Evolutionary conservation across 306 rosid species (phyloP).

Genomic region (Begonia loranthoides): DNA sequence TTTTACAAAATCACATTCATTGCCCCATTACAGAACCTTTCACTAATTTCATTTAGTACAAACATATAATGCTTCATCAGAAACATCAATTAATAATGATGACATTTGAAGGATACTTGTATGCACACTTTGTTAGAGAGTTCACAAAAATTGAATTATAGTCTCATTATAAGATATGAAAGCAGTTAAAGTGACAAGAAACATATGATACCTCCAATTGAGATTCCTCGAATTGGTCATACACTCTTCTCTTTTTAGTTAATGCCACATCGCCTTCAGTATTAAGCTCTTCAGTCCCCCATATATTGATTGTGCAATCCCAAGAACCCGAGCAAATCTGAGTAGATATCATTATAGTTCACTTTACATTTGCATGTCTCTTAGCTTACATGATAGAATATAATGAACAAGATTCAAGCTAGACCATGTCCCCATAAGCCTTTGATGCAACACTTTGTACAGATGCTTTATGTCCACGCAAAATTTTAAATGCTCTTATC

Average conservation of each 20-base stretch:
- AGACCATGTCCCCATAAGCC: slow-evolving; percentile 59
- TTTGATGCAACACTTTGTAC: slow-evolving; percentile 73
- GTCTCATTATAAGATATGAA: too few species aligned
- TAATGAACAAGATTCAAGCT: neutral
- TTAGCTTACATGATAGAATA: neutral
- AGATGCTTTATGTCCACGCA: slow-evolving; percentile 67
- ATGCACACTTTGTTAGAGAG: too few species aligned
- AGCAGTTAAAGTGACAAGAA: slow-evolving; percentile 1
- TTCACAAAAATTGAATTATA: too few species aligned
- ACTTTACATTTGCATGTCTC: too few species aligned
- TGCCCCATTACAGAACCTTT: too few species aligned
- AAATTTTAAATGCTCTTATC: slow-evolving; percentile 56
- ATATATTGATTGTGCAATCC: slow-evolving; percentile 76
- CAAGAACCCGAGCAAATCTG: slow-evolving; percentile 95
- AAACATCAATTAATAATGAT: too few species aligned
- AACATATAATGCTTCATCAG: too few species aligned
- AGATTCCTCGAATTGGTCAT: slow-evolving; percentile 40
- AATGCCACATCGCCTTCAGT: slow-evolving; percentile 46
- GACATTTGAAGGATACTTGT: too few species aligned
- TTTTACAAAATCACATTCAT: too few species aligned
- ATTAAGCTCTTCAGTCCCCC: slow-evolving; percentile 45
- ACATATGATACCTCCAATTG: slow-evolving; percentile 49
- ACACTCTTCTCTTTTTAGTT: slow-evolving; percentile 64
- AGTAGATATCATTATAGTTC: slow-evolving; percentile 3
- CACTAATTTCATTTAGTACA: too few species aligned